Evolutionary conservation across 208 protist species (phyloP).

Genomic region (Trypanosoma scelopori): DNA sequence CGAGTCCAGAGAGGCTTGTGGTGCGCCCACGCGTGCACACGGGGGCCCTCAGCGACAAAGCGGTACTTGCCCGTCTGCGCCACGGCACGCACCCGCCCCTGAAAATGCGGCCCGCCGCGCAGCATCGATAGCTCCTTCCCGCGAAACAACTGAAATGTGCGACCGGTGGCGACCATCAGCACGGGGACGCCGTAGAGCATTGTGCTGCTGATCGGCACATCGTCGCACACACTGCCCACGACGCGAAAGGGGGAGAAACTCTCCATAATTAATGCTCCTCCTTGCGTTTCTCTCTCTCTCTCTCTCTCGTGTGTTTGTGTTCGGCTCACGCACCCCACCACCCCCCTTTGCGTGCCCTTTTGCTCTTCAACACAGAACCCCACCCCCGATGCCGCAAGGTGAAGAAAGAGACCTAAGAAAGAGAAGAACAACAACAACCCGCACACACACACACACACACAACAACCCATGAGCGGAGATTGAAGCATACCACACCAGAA

Average conservation of each 20-base stretch:
- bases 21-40: conserved; percentile 72
- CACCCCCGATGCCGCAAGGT: too few species aligned
- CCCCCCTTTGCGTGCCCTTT: neutral
- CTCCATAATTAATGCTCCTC: conserved; percentile 40
- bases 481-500: too few species aligned
- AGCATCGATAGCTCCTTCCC: conserved; percentile 80
- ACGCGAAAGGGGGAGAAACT: conserved; percentile 82
- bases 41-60: conserved; percentile 71
- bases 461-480: too few species aligned
- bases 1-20: conserved; percentile 81
- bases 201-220: conserved; percentile 66
- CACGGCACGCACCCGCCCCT: conserved; percentile 57
- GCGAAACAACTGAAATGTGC: conserved; percentile 84
- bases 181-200: conserved; percentile 74
- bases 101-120: conserved; percentile 76
- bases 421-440: too few species aligned
- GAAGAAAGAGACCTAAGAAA: too few species aligned
- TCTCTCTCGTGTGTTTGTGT: neutral
- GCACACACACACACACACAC: too few species aligned
- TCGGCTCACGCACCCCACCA: neutral
- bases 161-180: conserved; percentile 80
- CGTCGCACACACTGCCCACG: conserved; percentile 74
- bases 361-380: neutral
- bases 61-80: conserved; percentile 81
- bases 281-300: conserved; percentile 3